A percentile compares a stretch with the other conserved stretches of the same genome.
phyloP scores from a whole-genome alignment of 495 filamentous ascomycete genomes.

The Bacidia gigantensis region DNA sequence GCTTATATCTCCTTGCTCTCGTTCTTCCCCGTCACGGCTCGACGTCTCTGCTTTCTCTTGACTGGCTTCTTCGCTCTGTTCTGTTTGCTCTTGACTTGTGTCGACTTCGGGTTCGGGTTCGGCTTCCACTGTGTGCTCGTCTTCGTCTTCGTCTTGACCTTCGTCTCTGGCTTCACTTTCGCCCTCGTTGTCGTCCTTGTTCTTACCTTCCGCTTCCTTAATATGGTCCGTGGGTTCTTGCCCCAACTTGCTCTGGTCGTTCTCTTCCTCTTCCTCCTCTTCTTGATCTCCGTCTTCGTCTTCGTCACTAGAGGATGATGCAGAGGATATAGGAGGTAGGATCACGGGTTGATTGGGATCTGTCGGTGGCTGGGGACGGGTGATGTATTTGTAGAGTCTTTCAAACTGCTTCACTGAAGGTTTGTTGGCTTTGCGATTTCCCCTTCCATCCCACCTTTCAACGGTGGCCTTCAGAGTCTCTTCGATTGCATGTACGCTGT shows the following conservation, averaged over 20 bases:
- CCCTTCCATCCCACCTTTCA: background rate
- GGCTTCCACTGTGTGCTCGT: background rate
- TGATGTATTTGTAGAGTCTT: background rate
- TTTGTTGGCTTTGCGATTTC: background rate
- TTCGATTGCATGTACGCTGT: too few relatives aligned
- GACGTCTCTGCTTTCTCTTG: background rate
- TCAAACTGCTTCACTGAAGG: background rate
- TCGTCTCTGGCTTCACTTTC: background rate
- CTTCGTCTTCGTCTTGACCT: background rate
- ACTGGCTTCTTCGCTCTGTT: background rate
- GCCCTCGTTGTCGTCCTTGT: background rate
- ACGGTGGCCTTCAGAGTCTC: too few relatives aligned
- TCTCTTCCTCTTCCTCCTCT: background rate
- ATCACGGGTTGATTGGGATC: background rate
- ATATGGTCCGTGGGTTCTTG: too few relatives aligned
- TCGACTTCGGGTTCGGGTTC: too few relatives aligned
- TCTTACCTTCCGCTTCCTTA: background rate
- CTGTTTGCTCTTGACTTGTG: too few relatives aligned
- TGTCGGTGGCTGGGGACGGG: background rate
- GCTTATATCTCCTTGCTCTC: background rate
- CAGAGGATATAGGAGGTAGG: too few relatives aligned
- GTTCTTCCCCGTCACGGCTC: background rate
- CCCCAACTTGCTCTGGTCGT: background rate
- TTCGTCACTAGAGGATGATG: too few relatives aligned
- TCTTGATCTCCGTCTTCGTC: too few relatives aligned